Conservation (phyloP, 768 basidiomycete species). For the Collybia sp. region DNA sequence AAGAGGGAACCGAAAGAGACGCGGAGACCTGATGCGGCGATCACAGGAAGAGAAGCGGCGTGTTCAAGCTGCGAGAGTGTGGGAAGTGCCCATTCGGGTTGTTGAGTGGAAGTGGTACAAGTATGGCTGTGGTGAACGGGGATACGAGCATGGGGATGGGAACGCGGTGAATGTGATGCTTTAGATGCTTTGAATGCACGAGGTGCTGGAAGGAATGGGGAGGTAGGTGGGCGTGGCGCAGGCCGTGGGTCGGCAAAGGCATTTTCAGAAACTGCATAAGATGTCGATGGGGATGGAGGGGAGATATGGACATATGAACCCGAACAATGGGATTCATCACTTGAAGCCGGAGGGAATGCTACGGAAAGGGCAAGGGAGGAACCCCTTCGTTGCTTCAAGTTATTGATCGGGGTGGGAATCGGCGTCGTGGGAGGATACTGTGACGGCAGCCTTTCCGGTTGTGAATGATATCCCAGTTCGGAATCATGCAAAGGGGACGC, state of each 20-base stretch:
- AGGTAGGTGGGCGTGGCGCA: slow-evolving; percentile 17
- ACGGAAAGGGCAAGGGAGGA: not conserved
- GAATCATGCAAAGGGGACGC: too few species aligned
- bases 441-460: not conserved
- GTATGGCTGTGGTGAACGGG: slow-evolving; percentile 2
- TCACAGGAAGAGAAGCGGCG: slow-evolving; percentile 59
- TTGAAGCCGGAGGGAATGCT: not conserved
- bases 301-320: slow-evolving; percentile 18
- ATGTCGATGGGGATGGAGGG: slow-evolving; percentile 11
- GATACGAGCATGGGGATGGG: not conserved
- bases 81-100: slow-evolving; percentile 47
- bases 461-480: too few species aligned
- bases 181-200: not conserved
- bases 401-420: not conserved
- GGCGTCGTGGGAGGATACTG: not conserved
- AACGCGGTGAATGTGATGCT: not conserved
- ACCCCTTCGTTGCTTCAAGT: not conserved
- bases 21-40: slow-evolving; percentile 61
- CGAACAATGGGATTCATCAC: slow-evolving; percentile 6
- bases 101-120: slow-evolving; percentile 1
- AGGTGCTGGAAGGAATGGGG: not conserved
- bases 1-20: slow-evolving; percentile 70
- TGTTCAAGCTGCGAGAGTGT: slow-evolving; percentile 50
- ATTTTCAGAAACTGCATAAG: slow-evolving; percentile 18
- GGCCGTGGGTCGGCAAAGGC: slow-evolving; percentile 17